These are phyloP conservation scores for Podospora tetraspora DNA, from an alignment of 495 filamentous ascomycete species.

Conservation along the genomic window DNA sequence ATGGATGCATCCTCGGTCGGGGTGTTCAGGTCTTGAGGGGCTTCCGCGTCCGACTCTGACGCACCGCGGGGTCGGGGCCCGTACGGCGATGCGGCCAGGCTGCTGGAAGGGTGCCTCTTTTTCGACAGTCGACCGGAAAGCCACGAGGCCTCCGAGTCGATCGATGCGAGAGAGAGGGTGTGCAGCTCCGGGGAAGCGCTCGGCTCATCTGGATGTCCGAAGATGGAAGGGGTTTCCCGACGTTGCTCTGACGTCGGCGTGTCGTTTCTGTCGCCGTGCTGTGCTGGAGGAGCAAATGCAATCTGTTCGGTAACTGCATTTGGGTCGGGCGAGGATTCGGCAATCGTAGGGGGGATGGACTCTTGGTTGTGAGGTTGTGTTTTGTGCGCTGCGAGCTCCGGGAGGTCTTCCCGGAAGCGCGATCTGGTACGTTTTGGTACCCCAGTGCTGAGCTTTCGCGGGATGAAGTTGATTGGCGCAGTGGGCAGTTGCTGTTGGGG, in stretches of 20 bases:
- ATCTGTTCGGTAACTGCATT: constrained; percentile 25
- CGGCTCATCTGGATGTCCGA: constrained; percentile 36
- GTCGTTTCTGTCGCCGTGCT: constrained; percentile 32
- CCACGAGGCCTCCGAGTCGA: constrained; percentile 92
- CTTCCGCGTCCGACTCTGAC: constrained; percentile 29
- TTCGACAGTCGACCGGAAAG: constrained; percentile 59
- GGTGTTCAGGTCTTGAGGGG: constrained; percentile 12
- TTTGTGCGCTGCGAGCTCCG: constrained; percentile 69
- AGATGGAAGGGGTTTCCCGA: constrained; percentile 40
- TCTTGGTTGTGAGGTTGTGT: constrained; percentile 66
- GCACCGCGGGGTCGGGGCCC: constrained; percentile 39
- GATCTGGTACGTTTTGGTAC: constrained; percentile 72
- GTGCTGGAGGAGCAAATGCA: constrained; percentile 15
- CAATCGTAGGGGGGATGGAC: constrained; percentile 27
- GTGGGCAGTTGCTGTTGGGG: constrained; percentile 28
- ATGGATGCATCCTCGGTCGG: constrained; percentile 56
- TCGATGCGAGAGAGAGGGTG: constrained; percentile 67
- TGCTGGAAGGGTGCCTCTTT: constrained; percentile 39
- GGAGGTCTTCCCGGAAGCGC: constrained; percentile 89
- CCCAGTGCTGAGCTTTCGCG: constrained; percentile 37
- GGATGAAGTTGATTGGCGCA: constrained; percentile 26
- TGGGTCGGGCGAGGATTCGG: constrained; percentile 20
- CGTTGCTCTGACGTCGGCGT: constrained; percentile 44
- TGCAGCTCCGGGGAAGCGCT: constrained; percentile 43
- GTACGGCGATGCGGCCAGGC: constrained; percentile 25